phyloP scores from a whole-genome alignment of 1,284 basidiomycete species.

The Rhodotorula sp. region DNA sequence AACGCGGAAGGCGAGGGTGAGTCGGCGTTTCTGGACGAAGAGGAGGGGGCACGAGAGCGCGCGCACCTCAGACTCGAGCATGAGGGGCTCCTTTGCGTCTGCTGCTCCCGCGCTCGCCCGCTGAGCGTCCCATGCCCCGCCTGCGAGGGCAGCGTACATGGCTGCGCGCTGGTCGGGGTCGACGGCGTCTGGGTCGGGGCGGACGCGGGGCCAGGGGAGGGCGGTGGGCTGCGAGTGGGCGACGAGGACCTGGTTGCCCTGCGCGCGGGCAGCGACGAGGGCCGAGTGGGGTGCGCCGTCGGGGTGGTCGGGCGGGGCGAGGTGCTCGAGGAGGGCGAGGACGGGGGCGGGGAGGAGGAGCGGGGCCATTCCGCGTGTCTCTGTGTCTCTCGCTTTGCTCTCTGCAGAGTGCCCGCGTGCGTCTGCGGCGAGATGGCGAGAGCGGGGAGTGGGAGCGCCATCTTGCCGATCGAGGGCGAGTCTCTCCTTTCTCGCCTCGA shows the following conservation, averaged over 20 bases:
- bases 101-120: background rate
- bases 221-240: constrained; percentile 1
- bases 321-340: constrained; percentile 21
- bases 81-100: constrained; percentile 7
- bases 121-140: constrained; percentile 24
- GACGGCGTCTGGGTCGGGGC: background rate
- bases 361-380: background rate
- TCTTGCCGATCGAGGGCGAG: too few relatives aligned
- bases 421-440: background rate
- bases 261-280: constrained; percentile 20
- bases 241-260: constrained; percentile 28
- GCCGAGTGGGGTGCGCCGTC: constrained; percentile 34
- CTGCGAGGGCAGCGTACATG: constrained; percentile 31
- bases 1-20: too few relatives aligned
- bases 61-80: constrained; percentile 35
- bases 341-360: constrained; percentile 23
- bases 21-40: background rate
- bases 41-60: background rate
- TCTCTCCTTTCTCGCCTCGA: too few relatives aligned
- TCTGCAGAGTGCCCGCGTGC: background rate
- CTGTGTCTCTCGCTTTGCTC: background rate
- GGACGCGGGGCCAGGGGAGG: constrained; percentile 10
- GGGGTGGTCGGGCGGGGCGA: constrained; percentile 5
- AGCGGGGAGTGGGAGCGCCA: background rate
- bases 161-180: constrained; percentile 18